Evolutionary conservation across 805 yeast genomes (phyloP).

Genomic region (Blastobotrys mokoenaii): DNA sequence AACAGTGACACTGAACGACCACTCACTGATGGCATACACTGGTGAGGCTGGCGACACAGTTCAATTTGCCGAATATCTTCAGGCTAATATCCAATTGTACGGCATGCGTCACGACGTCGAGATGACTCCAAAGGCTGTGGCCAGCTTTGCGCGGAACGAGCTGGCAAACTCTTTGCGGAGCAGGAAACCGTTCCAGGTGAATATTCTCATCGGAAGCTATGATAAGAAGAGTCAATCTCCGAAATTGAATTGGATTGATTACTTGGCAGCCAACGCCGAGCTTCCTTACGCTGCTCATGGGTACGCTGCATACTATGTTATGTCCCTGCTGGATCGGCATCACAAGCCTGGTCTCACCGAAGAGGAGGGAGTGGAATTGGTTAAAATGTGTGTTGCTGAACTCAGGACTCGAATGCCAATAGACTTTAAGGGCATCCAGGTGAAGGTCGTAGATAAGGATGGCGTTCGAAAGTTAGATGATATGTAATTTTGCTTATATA

Average conservation of each 20-base stretch:
- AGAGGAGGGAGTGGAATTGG: conserved; percentile 71
- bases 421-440: conserved; percentile 81
- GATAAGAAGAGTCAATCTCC: conserved; percentile 55
- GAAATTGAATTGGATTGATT: conserved; percentile 80
- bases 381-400: conserved; percentile 68
- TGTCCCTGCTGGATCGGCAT: conserved; percentile 85
- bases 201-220: conserved; percentile 79
- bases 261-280: conserved; percentile 83
- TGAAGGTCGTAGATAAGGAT: conserved; percentile 58
- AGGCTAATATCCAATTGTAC: conserved; percentile 84
- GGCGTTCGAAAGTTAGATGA: conserved; percentile 32
- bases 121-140: conserved; percentile 76
- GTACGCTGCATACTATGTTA: conserved; percentile 92
- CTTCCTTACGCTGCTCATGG: conserved; percentile 98
- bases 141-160: conserved; percentile 80
- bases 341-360: conserved; percentile 66
- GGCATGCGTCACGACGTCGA: conserved; percentile 79
- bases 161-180: conserved; percentile 84
- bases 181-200: conserved; percentile 93
- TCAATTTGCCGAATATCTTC: conserved; percentile 89
- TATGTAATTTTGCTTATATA: neutral
- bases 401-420: conserved; percentile 80
- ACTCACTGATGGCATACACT: conserved; percentile 76
- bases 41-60: conserved; percentile 97
- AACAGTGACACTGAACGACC: conserved; percentile 64